Evolutionary conservation across 78 protist genomes (phyloP).

Genomic region (Planoprotostelium fungivorum): DNA sequence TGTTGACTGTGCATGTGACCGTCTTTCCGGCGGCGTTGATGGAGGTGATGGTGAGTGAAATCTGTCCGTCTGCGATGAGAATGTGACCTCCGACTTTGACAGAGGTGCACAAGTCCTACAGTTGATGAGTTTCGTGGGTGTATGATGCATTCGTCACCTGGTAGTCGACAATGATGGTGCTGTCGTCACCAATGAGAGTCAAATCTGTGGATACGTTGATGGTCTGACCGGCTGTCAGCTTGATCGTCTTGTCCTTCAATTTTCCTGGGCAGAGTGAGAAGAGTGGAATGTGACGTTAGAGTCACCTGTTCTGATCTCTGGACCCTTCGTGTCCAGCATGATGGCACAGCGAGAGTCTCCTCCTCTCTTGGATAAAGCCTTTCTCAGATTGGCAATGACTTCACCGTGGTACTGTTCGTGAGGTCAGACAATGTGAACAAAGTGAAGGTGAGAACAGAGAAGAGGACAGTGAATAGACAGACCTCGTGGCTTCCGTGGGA

Average conservation of each 20-base stretch:
- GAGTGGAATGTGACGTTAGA: constrained; percentile 11
- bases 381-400: constrained; percentile 74
- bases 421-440: no score
- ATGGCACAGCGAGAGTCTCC: constrained; percentile 44
- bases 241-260: neutral
- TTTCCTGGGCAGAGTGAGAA: neutral
- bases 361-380: constrained; percentile 46
- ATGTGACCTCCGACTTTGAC: constrained; percentile 67
- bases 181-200: neutral
- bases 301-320: constrained; percentile 74
- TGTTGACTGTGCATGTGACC: constrained; percentile 63
- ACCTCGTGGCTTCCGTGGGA: constrained; percentile 89
- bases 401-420: constrained; percentile 72
- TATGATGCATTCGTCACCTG: neutral
- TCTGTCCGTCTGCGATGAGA: constrained; percentile 81
- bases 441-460: neutral
- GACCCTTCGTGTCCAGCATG: constrained; percentile 83
- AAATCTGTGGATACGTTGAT: neutral
- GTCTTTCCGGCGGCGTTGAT: constrained; percentile 30
- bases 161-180: neutral
- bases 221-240: neutral
- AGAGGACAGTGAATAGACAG: neutral
- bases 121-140: neutral
- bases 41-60: constrained; percentile 34
- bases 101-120: constrained; percentile 25